Evolutionary conservation across 345 rosid species (phyloP).

Genomic region (Eucalyptus sp.): DNA sequence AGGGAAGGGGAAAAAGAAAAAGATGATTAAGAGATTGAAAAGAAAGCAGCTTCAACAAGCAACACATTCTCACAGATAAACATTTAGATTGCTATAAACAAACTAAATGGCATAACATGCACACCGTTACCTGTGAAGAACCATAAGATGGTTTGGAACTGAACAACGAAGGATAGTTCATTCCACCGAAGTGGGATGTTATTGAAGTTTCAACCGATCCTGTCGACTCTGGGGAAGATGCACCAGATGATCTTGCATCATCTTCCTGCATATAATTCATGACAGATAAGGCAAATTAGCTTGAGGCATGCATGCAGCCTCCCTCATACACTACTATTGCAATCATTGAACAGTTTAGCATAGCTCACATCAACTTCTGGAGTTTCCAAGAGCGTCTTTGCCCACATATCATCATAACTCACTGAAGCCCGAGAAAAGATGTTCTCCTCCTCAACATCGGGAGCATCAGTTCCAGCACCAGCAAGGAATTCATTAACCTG

Average conservation of each 20-base stretch:
- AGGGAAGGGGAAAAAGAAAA: neutral
- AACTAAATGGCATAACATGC: neutral
- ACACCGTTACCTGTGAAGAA: conserved; percentile 52
- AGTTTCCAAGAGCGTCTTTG: conserved; percentile 85
- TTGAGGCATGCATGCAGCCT: neutral
- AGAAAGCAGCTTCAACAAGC: neutral
- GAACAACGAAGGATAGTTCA: conserved; percentile 92
- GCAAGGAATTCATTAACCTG: conserved; percentile 96
- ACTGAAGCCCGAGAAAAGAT: conserved; percentile 76
- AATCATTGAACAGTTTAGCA: neutral
- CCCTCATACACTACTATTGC: neutral
- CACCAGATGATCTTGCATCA: conserved; percentile 87
- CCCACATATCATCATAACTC: conserved; percentile 99
- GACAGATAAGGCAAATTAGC: neutral
- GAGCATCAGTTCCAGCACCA: conserved; percentile 99
- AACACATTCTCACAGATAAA: neutral
- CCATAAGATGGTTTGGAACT: conserved; percentile 69
- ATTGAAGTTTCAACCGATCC: conserved; percentile 97
- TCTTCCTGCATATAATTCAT: conserved; percentile 52
- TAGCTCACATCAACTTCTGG: conserved; percentile 64
- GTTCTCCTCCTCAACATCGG: conserved; percentile 97
- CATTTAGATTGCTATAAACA: neutral
- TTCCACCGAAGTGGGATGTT: conserved; percentile 98
- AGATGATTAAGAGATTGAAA: neutral
- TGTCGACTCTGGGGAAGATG: conserved; percentile 88